Conservation (phyloP, 306 rosid species). For the Senna tora region DNA sequence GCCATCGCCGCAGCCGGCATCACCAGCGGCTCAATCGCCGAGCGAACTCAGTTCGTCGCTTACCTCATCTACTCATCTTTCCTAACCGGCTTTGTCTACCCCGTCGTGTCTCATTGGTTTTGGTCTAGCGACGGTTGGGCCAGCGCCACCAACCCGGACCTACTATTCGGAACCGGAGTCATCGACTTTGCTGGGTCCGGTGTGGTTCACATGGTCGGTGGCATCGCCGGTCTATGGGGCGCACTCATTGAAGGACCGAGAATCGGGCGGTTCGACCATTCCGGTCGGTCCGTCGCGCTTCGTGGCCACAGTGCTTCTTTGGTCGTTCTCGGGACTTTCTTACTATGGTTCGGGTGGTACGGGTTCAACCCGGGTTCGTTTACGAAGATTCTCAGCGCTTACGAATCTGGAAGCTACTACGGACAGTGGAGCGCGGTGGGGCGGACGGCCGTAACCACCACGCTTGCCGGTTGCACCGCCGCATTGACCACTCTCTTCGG, state of each 20-base stretch:
- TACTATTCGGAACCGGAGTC: slow-evolving; percentile 48
- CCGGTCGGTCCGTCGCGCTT: background rate
- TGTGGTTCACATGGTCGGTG: slow-evolving; percentile 58
- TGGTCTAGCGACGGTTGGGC: slow-evolving; percentile 60
- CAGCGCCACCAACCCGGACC: slow-evolving; percentile 33
- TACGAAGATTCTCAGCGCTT: background rate
- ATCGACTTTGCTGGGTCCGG: slow-evolving; percentile 59
- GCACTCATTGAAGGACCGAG: slow-evolving; percentile 53
- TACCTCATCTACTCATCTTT: slow-evolving; percentile 52
- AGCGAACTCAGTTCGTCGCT: slow-evolving; percentile 43
- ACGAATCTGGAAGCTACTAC: slow-evolving; percentile 1
- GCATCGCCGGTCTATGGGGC: slow-evolving; percentile 55
- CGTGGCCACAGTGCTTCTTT: slow-evolving; percentile 15
- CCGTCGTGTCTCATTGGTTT: slow-evolving; percentile 55
- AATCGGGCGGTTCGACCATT: slow-evolving; percentile 41
- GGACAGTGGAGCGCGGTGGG: slow-evolving; percentile 26
- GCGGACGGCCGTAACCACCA: slow-evolving; percentile 23
- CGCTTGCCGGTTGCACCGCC: slow-evolving; percentile 15
- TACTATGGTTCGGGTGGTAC: slow-evolving; percentile 23
- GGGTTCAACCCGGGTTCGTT: slow-evolving; percentile 23
- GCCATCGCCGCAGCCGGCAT: slow-evolving; percentile 56
- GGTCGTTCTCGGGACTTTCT: slow-evolving; percentile 12
- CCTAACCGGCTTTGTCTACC: slow-evolving; percentile 51
- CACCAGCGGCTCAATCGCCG: slow-evolving; percentile 55
- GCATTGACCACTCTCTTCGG: slow-evolving; percentile 18